These are phyloP conservation scores for Polysphondylium violaceum DNA, from an alignment of 78 protist genomes.

Conservation along the genomic window DNA sequence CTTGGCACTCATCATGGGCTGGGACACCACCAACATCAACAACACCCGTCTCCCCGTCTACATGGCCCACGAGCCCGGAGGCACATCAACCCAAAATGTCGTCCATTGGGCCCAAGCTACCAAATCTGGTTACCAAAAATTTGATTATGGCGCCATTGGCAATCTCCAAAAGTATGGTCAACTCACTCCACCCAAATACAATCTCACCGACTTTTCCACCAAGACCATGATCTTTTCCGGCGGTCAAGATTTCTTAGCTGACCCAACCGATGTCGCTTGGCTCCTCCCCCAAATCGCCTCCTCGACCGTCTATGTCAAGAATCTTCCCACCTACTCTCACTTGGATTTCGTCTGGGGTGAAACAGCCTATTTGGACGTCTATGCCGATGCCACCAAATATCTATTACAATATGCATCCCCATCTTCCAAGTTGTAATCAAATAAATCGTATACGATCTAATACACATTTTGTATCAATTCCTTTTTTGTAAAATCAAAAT, in stretches of 20 bases:
- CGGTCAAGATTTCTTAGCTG: slow-evolving; percentile 78
- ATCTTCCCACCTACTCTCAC: slow-evolving; percentile 60
- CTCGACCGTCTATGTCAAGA: slow-evolving; percentile 5
- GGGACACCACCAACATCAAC: slow-evolving; percentile 54
- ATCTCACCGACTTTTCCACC: slow-evolving; percentile 18
- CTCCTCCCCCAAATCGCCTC: slow-evolving; percentile 36
- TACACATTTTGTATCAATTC: too few species aligned
- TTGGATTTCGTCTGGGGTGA: slow-evolving; percentile 88
- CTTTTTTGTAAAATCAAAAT: too few species aligned
- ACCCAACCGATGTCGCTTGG: slow-evolving; percentile 65
- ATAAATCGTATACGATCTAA: too few species aligned
- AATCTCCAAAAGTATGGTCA: slow-evolving; percentile 59
- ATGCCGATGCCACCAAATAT: slow-evolving; percentile 11
- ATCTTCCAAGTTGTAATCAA: too few species aligned
- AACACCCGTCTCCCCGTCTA: slow-evolving; percentile 61
- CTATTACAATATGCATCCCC: slow-evolving; percentile 9
- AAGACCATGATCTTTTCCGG: slow-evolving; percentile 49
- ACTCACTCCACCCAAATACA: slow-evolving; percentile 53
- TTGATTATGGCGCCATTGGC: slow-evolving; percentile 45
- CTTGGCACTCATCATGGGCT: slow-evolving; percentile 68
- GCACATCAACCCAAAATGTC: slow-evolving; percentile 79
- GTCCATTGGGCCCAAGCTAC: slow-evolving; percentile 82
- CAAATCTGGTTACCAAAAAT: slow-evolving; percentile 59
- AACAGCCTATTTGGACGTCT: slow-evolving; percentile 46
- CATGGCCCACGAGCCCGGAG: slow-evolving; percentile 83